Percentiles rank a stretch among this genome's conserved stretches.
These are phyloP conservation scores for Sugiyamaella boreocaroliniensis DNA, from an alignment of 805 yeast species.

Conservation along the genomic window DNA sequence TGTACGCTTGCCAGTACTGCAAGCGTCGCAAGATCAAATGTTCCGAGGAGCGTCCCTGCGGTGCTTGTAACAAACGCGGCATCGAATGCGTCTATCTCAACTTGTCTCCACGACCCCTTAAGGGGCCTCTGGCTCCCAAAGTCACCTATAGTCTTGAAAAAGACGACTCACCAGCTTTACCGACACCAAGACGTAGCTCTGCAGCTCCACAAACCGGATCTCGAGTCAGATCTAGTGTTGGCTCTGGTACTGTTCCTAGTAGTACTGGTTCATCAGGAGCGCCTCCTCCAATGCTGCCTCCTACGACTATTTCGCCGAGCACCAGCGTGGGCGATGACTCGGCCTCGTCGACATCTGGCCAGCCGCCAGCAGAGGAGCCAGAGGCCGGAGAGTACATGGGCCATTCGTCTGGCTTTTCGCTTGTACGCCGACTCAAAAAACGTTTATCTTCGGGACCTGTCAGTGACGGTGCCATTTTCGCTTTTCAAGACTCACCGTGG, in stretches of 20 bases:
- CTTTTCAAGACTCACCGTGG: conserved; percentile 5
- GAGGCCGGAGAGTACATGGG: too few species aligned
- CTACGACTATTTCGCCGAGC: too few species aligned
- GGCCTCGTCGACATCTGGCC: too few species aligned
- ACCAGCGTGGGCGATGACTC: too few species aligned
- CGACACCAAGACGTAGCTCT: conserved; percentile 5
- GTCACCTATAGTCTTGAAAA: background rate
- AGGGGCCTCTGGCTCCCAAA: background rate
- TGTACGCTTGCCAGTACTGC: conserved; percentile 6
- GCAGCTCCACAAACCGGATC: conserved; percentile 5
- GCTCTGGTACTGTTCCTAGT: too few species aligned
- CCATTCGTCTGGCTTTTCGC: too few species aligned
- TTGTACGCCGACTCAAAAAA: too few species aligned
- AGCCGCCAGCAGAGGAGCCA: too few species aligned
- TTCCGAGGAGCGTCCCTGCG: conserved; percentile 6
- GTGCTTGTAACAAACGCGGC: background rate
- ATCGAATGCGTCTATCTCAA: conserved; percentile 1
- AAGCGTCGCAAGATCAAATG: conserved; percentile 6
- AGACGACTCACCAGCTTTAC: conserved; percentile 1
- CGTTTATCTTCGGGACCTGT: too few species aligned
- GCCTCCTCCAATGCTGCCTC: too few species aligned
- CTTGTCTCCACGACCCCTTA: conserved; percentile 2
- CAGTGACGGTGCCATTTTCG: conserved; percentile 4
- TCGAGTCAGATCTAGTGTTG: background rate
- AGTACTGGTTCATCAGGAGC: too few species aligned